Conservation (phyloP, 257 asterid genomes). For the Hygrophila difformis region DNA sequence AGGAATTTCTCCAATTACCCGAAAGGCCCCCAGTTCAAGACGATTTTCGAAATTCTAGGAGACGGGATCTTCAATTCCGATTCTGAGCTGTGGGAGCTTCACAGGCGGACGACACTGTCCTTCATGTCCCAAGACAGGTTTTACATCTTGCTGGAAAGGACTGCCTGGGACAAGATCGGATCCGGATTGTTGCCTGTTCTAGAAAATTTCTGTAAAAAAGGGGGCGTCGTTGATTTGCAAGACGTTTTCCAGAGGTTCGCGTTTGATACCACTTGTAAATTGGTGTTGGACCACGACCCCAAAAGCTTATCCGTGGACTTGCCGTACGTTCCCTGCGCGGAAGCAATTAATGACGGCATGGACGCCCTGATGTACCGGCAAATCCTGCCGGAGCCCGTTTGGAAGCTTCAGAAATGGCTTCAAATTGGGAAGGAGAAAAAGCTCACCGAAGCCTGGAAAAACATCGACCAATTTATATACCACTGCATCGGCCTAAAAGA, state of each 20-base stretch:
- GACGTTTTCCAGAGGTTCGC: constrained; percentile 29
- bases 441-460: constrained; percentile 22
- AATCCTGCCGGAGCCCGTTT: constrained; percentile 18
- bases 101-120: constrained; percentile 16
- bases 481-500: constrained; percentile 4
- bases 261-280: constrained; percentile 23
- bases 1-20: constrained; percentile 37
- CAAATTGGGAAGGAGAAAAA: constrained; percentile 25
- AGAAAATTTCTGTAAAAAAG: not conserved
- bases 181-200: constrained; percentile 17
- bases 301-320: constrained; percentile 15
- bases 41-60: constrained; percentile 30
- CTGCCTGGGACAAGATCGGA: constrained; percentile 14
- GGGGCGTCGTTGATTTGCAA: constrained; percentile 21
- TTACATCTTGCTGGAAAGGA: constrained; percentile 2
- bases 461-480: constrained; percentile 26
- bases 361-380: constrained; percentile 25
- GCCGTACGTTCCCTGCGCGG: constrained; percentile 26
- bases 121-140: constrained; percentile 12
- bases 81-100: constrained; percentile 24
- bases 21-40: constrained; percentile 33
- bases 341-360: constrained; percentile 17
- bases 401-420: constrained; percentile 35
- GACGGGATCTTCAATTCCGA: constrained; percentile 41
- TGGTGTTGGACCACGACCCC: constrained; percentile 25